These are phyloP conservation scores for Metahyphopichia silvanorum DNA, from an alignment of 805 yeast species.

Conservation along the genomic window DNA sequence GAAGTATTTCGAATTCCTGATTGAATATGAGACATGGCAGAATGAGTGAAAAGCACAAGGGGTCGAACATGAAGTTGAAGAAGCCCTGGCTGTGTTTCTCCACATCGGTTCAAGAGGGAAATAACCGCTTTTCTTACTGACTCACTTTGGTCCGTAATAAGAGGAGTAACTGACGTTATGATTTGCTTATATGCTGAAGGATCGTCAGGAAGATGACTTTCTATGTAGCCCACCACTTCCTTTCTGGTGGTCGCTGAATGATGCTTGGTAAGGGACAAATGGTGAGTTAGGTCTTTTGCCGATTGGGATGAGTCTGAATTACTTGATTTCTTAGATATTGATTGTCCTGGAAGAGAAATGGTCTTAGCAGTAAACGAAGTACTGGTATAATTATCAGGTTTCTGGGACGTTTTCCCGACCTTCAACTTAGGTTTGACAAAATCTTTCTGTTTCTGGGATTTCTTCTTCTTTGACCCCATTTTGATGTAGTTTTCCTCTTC, in stretches of 20 bases:
- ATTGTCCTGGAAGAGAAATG: constrained; percentile 47
- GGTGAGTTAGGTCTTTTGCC: constrained; percentile 52
- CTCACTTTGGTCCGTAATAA: constrained; percentile 63
- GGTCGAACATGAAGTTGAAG: constrained; percentile 58
- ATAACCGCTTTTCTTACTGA: constrained; percentile 60
- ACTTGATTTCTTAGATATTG: constrained; percentile 18
- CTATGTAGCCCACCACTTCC: constrained; percentile 59
- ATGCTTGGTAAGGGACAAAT: constrained; percentile 70
- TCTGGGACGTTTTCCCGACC: constrained; percentile 80
- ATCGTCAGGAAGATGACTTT: constrained; percentile 49
- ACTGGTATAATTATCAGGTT: constrained; percentile 75
- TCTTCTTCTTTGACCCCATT: constrained; percentile 53
- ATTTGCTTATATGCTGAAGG: constrained; percentile 56
- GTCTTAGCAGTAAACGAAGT: constrained; percentile 77
- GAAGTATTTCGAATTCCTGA: constrained; percentile 75
- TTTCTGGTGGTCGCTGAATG: constrained; percentile 68
- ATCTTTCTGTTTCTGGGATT: constrained; percentile 66
- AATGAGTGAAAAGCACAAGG: constrained; percentile 70
- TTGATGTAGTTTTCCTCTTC: no score
- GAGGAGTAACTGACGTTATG: constrained; percentile 54
- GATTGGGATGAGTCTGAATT: neutral
- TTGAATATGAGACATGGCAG: constrained; percentile 91
- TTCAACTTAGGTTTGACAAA: constrained; percentile 74
- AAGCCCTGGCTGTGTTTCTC: constrained; percentile 49
- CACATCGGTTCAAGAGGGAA: constrained; percentile 45